phyloP scores from a whole-genome alignment of 345 rosid genomes.

The Citrus sp. region DNA sequence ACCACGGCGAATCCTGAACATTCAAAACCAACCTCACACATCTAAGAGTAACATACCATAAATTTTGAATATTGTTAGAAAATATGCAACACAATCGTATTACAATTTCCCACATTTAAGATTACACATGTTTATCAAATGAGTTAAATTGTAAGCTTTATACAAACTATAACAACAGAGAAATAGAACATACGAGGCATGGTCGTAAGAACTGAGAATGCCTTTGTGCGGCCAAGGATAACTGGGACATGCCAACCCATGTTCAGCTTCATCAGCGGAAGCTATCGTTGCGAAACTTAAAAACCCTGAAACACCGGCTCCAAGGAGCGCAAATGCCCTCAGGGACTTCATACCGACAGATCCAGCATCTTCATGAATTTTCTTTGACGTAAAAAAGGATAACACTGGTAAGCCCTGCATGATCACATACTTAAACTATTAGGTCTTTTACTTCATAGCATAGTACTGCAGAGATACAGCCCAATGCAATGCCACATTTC shows the following conservation, averaged over 20 bases:
- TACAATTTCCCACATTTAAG: not conserved
- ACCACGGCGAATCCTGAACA: slow-evolving; percentile 94
- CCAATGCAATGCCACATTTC: not conserved
- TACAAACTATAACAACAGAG: slow-evolving; percentile 5
- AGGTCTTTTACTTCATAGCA: slow-evolving; percentile 1
- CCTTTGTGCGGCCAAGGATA: slow-evolving; percentile 99
- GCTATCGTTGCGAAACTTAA: slow-evolving; percentile 73
- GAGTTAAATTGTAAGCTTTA: not conserved
- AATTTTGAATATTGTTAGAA: not conserved
- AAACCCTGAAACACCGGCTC: slow-evolving; percentile 90
- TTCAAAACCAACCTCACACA: slow-evolving; percentile 18
- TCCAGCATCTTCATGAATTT: slow-evolving; percentile 56
- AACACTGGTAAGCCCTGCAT: slow-evolving; percentile 57
- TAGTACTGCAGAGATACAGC: not conserved
- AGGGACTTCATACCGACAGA: slow-evolving; percentile 54
- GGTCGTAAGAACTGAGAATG: slow-evolving; percentile 97
- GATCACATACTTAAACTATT: slow-evolving; percentile 14
- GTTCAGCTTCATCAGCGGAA: slow-evolving; percentile 98
- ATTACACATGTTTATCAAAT: not conserved
- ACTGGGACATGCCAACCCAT: slow-evolving; percentile 72
- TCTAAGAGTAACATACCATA: not conserved
- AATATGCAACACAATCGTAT: not conserved
- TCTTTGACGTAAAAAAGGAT: slow-evolving; percentile 63
- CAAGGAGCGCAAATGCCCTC: slow-evolving; percentile 62
- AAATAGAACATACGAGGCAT: slow-evolving; percentile 82